Base-by-base conservation (phyloP, 805 yeast genomes). In the Starmerella apis region DNA sequence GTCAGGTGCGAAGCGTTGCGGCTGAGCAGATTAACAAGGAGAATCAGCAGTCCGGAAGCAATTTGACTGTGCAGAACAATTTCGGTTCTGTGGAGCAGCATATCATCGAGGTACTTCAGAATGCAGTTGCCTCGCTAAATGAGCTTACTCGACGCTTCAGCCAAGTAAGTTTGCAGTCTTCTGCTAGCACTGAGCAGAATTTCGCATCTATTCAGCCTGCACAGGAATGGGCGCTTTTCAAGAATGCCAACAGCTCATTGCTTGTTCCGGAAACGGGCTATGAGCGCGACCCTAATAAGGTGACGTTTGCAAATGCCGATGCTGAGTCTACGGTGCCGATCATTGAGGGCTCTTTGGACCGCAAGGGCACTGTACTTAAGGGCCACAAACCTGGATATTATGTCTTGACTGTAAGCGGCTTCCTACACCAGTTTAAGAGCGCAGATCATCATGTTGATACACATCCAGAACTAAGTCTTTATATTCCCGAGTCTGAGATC, bases 151-250 rank as follows among this genome's bases (percentile, higher is more conserved):
- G 59, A 19, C 61, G 61, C 25, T 69, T 59, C 58, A 60, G 63
- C 56, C 59, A 60, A 23, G 47, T 56, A 24, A 58, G 59, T 25
- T 52, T 62, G 22, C 60, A 62, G 30, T 54, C 66, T 6, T 63
- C 65, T 48, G 51, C 57, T 19, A 54, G 60, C 8, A 50, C 71
- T 27, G 59, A 65, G 43, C 60, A 58, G 36, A 53, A 60, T 16
- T 65, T 76, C 32, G 46, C 51, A 18, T 51, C 58, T 2, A 65
- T 76, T 38, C 62, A 69, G 16, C 62, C 61, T 36, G 66, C 63
- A 47, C 59, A 63, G 24, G 79, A 77, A 59, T 76, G 80, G 80
- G 49, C 60, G 8, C 61, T 60, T 48, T 76, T 76, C 58, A 46
- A 56, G 4, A 49, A 50, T 14, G 57, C 65, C 22, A 67, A 73